Conservation (phyloP, 1,284 basidiomycete genomes). For the Termitomyces sp. region DNA sequence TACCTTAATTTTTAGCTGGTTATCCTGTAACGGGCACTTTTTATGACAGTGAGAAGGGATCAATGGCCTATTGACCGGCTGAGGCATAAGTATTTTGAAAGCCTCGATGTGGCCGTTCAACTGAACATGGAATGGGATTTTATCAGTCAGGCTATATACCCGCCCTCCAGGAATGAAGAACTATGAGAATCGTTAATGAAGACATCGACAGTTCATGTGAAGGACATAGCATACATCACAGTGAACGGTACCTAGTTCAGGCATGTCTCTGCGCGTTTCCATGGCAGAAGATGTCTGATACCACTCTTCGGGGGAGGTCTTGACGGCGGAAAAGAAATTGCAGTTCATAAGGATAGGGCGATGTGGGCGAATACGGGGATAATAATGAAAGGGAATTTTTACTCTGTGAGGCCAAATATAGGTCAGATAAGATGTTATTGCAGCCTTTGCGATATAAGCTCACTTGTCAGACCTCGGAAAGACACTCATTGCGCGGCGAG, state of each 20-base stretch:
- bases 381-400: conserved; percentile 37
- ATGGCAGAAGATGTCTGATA: conserved; percentile 43
- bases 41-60: conserved; percentile 4
- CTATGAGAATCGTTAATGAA: conserved; percentile 21
- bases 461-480: conserved; percentile 36
- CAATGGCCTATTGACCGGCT: neutral
- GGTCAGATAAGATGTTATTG: neutral
- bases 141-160: conserved; percentile 46
- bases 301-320: conserved; percentile 61
- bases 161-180: conserved; percentile 48
- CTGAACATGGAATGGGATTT: conserved; percentile 59
- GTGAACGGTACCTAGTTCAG: conserved; percentile 33
- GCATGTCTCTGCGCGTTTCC: conserved; percentile 24
- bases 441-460: conserved; percentile 9
- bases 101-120: conserved; percentile 41
- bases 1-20: conserved; percentile 31
- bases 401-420: conserved; percentile 20
- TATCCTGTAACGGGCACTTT: conserved; percentile 12
- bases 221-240: conserved; percentile 40
- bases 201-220: neutral
- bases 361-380: conserved; percentile 48
- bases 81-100: conserved; percentile 32
- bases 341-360: conserved; percentile 36
- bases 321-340: conserved; percentile 42
- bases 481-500: conserved; percentile 30